Evolutionary conservation across 306 rosid genomes (phyloP).

Genomic region (Rosa persica): DNA sequence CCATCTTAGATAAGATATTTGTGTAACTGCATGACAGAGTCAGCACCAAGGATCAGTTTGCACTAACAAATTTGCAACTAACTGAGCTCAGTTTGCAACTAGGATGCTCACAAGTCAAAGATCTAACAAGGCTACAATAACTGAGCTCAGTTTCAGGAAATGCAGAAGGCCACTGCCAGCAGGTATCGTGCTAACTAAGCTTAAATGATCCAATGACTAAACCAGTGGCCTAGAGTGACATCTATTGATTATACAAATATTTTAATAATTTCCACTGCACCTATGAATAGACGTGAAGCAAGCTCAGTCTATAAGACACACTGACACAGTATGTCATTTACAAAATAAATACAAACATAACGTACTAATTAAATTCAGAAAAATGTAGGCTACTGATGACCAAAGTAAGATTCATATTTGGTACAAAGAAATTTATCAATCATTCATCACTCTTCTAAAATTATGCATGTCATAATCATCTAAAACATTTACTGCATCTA

Average conservation of each 20-base stretch:
- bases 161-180: background rate
- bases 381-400: background rate
- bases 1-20: background rate
- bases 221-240: background rate
- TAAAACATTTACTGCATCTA: background rate
- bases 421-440: background rate
- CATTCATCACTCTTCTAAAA: slow-evolving; percentile 5
- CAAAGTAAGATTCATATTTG: background rate
- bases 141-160: slow-evolving; percentile 1
- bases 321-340: background rate
- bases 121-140: background rate
- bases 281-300: background rate
- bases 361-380: background rate
- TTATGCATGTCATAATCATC: background rate
- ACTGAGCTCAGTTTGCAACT: background rate
- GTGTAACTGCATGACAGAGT: background rate
- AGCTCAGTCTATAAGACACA: background rate
- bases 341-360: background rate
- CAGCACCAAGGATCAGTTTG: background rate
- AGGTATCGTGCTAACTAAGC: background rate
- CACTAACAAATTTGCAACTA: background rate
- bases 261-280: background rate
- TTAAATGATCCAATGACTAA: background rate
- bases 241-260: background rate
- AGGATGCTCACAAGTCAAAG: background rate